Percentiles rank a stretch among this genome's conserved stretches.
phyloP scores from a whole-genome alignment of 495 filamentous ascomycete species.

The Xylaria sp. region DNA sequence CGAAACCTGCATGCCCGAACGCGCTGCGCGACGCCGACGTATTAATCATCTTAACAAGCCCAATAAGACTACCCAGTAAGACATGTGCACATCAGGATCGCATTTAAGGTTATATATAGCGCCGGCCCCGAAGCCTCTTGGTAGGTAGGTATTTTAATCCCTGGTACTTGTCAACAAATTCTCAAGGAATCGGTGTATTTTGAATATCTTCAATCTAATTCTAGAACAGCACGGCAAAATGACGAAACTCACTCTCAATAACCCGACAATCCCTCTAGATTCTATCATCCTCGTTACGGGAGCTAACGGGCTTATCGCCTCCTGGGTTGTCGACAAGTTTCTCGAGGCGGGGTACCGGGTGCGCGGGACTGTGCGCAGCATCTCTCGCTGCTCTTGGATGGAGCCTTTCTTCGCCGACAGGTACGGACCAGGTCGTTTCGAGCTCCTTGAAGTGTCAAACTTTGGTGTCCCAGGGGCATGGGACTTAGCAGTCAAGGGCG shows the following conservation, averaged over 20 bases:
- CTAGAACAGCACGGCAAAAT: background rate
- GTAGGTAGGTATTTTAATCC: background rate
- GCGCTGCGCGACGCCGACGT: background rate
- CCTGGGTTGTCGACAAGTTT: conserved; percentile 57
- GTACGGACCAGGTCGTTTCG: conserved; percentile 47
- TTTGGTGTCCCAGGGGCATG: conserved; percentile 48
- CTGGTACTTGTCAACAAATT: background rate
- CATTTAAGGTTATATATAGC: background rate
- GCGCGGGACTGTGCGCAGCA: conserved; percentile 57
- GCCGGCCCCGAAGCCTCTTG: background rate
- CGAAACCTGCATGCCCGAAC: background rate
- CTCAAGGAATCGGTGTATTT: background rate
- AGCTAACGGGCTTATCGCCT: conserved; percentile 63
- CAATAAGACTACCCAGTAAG: no score
- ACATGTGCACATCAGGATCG: background rate
- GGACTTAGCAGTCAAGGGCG: conserved; percentile 46
- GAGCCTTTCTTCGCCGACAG: conserved; percentile 46
- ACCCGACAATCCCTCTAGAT: conserved; percentile 30
- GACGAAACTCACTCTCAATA: conserved; percentile 20
- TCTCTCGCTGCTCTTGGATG: conserved; percentile 50
- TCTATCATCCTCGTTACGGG: conserved; percentile 59
- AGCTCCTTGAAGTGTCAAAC: conserved; percentile 46
- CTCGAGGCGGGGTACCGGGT: conserved; percentile 59
- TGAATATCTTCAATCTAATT: background rate
- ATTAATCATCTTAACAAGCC: conserved; percentile 1